phyloP scores from a whole-genome alignment of 2,329 filamentous ascomycete genomes.

The Sporothrix brunneoviolacea region DNA sequence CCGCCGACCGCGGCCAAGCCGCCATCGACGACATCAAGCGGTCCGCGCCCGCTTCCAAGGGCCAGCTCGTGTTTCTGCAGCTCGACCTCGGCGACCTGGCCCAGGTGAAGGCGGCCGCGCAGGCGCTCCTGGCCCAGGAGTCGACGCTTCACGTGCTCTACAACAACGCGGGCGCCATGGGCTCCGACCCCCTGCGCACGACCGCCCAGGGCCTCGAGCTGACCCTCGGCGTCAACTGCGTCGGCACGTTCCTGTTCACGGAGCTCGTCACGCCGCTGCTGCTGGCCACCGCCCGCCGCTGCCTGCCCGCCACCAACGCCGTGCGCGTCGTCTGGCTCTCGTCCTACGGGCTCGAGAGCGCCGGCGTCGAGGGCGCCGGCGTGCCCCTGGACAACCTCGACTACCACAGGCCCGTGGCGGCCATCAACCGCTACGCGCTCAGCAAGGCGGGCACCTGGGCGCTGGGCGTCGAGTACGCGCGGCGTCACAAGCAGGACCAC shows the following conservation, averaged over 20 bases:
- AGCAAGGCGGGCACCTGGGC: constrained; percentile 19
- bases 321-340: constrained; percentile 21
- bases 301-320: not conserved
- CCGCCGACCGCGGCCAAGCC: constrained; percentile 28
- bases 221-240: constrained; percentile 21
- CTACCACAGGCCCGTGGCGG: constrained; percentile 5
- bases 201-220: constrained; percentile 24
- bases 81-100: constrained; percentile 32
- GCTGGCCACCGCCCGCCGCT: constrained; percentile 13
- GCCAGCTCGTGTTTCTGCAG: constrained; percentile 32
- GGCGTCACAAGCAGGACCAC: constrained; percentile 9
- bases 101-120: constrained; percentile 23
- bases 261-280: constrained; percentile 21
- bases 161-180: constrained; percentile 34
- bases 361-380: constrained; percentile 13
- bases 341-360: constrained; percentile 17
- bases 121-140: constrained; percentile 25
- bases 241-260: constrained; percentile 22
- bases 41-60: constrained; percentile 25
- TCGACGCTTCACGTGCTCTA: constrained; percentile 29
- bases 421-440: constrained; percentile 12
- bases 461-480: constrained; percentile 18
- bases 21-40: constrained; percentile 35
- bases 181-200: constrained; percentile 22
- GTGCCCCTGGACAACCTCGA: constrained; percentile 15